Percentiles rank a stretch among this genome's conserved stretches.
phyloP scores from a whole-genome alignment of 352 stramenopile species.

The Pythium myriotylum region DNA sequence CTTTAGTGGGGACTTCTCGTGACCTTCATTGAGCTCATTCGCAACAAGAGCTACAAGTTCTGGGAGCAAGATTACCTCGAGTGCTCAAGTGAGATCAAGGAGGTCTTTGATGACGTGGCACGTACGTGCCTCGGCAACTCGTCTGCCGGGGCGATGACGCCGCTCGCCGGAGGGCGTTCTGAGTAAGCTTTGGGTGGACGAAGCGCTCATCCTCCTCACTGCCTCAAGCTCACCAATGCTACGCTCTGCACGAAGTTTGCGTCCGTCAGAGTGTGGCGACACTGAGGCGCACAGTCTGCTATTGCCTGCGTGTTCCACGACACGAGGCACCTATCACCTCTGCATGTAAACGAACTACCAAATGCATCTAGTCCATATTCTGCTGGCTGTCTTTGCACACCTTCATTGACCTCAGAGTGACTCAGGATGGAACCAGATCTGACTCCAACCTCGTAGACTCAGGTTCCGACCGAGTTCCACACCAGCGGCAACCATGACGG shows the following conservation, averaged over 20 bases:
- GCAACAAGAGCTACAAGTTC: slow-evolving; percentile 99
- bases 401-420: background rate
- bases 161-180: slow-evolving; percentile 9
- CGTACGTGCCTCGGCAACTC: slow-evolving; percentile 90
- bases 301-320: no score
- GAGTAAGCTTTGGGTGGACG: slow-evolving; percentile 5
- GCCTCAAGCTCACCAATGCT: no score
- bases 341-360: no score
- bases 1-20: slow-evolving; percentile 94
- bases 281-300: no score
- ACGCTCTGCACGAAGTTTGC: no score
- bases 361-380: no score
- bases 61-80: slow-evolving; percentile 99
- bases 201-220: no score
- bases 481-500: slow-evolving; percentile 74
- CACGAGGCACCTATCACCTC: no score
- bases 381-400: no score
- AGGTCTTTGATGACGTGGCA: slow-evolving; percentile 98
- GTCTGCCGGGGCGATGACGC: slow-evolving; percentile 29
- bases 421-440: background rate
- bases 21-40: slow-evolving; percentile 99
- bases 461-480: no score
- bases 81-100: slow-evolving; percentile 98
- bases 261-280: no score
- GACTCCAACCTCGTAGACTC: background rate